Conservation (phyloP, 192 early-diverging fungal species). For the Coemansia sp. region DNA sequence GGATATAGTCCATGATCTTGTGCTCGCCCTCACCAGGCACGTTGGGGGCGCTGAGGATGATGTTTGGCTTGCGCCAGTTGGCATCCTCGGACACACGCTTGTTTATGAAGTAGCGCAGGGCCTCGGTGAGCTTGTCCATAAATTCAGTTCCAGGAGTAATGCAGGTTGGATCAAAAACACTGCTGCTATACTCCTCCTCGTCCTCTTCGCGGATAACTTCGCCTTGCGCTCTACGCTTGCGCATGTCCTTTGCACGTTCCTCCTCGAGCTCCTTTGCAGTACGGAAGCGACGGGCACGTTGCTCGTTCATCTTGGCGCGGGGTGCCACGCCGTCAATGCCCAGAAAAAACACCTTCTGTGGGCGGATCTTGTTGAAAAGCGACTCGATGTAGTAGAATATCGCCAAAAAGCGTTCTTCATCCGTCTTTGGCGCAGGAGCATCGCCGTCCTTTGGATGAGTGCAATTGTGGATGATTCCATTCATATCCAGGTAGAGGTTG, state of each 20-base stretch:
- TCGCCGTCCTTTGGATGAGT: slow-evolving; percentile 91
- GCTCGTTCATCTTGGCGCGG: slow-evolving; percentile 99
- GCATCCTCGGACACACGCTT: slow-evolving; percentile 88
- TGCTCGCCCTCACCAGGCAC: slow-evolving; percentile 99
- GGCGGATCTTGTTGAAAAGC: slow-evolving; percentile 89
- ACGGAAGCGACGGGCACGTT: slow-evolving; percentile 94
- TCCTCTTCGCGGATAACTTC: slow-evolving; percentile 73
- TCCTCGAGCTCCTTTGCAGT: slow-evolving; percentile 83
- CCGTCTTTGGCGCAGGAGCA: slow-evolving; percentile 84
- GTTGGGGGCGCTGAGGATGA: slow-evolving; percentile 91
- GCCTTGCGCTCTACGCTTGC: slow-evolving; percentile 62
- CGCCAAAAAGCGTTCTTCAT: slow-evolving; percentile 89
- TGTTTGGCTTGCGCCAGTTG: slow-evolving; percentile 87
- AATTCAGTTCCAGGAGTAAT: slow-evolving; percentile 98
- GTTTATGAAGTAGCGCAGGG: slow-evolving; percentile 88
- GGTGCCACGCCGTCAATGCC: slow-evolving; percentile 97
- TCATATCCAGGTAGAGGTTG: slow-evolving; percentile 99
- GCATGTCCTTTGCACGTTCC: slow-evolving; percentile 44
- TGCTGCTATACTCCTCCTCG: slow-evolving; percentile 63
- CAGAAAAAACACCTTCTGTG: slow-evolving; percentile 92
- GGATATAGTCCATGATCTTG: slow-evolving; percentile 99
- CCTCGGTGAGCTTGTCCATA: slow-evolving; percentile 87
- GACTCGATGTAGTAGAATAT: slow-evolving; percentile 98
- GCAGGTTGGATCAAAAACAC: slow-evolving; percentile 94
- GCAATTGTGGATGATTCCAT: slow-evolving; percentile 98